Percentiles rank a stretch among this genome's conserved stretches.
Conservation (phyloP, 2,329 filamentous ascomycete species). For the Fusarium guadeloupense region DNA sequence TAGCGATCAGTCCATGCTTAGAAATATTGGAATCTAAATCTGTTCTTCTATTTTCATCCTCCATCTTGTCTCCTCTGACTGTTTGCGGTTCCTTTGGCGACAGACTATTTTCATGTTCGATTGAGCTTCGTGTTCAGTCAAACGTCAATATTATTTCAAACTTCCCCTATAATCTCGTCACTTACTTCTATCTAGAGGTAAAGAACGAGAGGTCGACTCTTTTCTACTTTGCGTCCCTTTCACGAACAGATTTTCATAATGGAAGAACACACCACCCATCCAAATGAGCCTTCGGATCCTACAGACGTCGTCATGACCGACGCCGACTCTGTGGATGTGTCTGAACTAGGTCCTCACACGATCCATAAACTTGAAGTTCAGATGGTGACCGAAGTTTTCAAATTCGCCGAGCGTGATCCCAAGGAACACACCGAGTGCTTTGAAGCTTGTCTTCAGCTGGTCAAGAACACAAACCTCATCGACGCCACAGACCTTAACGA, state of each 20-base stretch:
- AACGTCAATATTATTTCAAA: no score
- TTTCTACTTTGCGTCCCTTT: neutral
- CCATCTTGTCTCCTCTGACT: no score
- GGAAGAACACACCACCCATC: neutral
- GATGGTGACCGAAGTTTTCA: constrained; percentile 7
- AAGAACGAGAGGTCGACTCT: neutral
- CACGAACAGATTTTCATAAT: neutral
- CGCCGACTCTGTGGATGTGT: neutral
- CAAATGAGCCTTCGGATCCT: neutral
- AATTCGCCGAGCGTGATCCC: neutral
- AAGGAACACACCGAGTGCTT: neutral
- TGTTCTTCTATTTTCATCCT: no score
- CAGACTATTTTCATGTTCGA: no score
- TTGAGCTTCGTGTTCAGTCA: no score
- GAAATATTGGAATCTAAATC: no score
- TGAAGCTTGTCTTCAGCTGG: neutral
- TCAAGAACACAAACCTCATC: neutral
- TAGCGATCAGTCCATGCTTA: no score
- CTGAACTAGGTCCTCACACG: neutral
- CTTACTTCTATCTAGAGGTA: neutral
- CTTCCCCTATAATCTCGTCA: neutral
- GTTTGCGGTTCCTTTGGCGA: no score
- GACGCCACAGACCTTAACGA: neutral
- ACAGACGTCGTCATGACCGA: neutral
- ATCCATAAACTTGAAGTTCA: neutral